Percentiles rank a stretch among this genome's conserved stretches.
phyloP scores from a whole-genome alignment of 2,329 filamentous ascomycete species.

The Aspergillus neotritici region DNA sequence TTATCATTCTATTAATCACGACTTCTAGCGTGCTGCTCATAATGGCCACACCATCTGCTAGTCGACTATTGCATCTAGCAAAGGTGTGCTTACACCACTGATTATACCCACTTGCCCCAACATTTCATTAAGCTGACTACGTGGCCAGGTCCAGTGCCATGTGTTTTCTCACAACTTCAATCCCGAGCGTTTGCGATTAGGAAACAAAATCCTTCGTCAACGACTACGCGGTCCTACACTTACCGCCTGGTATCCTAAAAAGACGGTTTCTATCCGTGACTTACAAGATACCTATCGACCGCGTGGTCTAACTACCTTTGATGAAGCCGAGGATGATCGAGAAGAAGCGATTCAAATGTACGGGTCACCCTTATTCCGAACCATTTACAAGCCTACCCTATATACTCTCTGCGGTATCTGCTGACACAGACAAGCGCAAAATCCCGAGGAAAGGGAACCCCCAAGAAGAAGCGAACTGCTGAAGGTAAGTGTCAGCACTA shows the following conservation, averaged over 20 bases:
- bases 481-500: conserved; percentile 29
- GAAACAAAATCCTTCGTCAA: conserved; percentile 88
- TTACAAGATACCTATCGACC: conserved; percentile 62
- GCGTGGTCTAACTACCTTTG: conserved; percentile 60
- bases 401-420: background rate
- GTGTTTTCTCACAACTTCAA: conserved; percentile 92
- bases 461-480: conserved; percentile 75
- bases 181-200: conserved; percentile 71
- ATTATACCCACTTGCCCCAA: background rate
- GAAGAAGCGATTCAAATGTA: conserved; percentile 57
- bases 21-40: background rate
- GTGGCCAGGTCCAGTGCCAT: conserved; percentile 70
- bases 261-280: conserved; percentile 64
- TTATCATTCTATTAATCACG: no score
- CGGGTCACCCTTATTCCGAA: conserved; percentile 24
- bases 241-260: conserved; percentile 82
- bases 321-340: conserved; percentile 77
- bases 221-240: conserved; percentile 77
- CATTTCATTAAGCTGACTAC: conserved; percentile 2
- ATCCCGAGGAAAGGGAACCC: conserved; percentile 75
- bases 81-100: conserved; percentile 52
- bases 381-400: background rate
- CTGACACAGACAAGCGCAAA: conserved; percentile 52
- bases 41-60: conserved; percentile 48
- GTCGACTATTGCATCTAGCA: conserved; percentile 62